Evolutionary conservation across 2,329 filamentous ascomycete species (phyloP).

Genomic region (Fusarium concolor): DNA sequence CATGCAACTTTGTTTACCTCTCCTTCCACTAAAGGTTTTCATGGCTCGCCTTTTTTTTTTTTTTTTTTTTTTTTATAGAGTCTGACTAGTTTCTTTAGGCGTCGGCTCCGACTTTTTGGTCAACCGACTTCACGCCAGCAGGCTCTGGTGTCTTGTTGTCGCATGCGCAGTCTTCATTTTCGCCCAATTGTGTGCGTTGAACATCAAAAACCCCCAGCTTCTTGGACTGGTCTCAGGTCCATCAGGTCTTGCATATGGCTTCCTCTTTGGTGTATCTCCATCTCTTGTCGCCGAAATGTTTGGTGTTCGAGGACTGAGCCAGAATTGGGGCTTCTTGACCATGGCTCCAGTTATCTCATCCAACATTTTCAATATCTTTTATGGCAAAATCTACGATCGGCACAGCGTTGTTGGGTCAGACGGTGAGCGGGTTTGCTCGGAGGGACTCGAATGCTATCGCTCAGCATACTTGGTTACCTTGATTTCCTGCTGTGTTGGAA

Average conservation of each 20-base stretch:
- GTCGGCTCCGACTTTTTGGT: slow-evolving; percentile 93
- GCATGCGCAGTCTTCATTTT: slow-evolving; percentile 81
- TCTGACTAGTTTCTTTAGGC: slow-evolving; percentile 59
- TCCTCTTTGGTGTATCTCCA: slow-evolving; percentile 93
- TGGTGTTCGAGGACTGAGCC: slow-evolving; percentile 86
- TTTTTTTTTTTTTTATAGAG: not conserved
- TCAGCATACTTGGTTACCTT: slow-evolving; percentile 85
- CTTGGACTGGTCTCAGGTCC: slow-evolving; percentile 83
- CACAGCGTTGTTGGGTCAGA: slow-evolving; percentile 77
- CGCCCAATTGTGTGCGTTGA: slow-evolving; percentile 81
- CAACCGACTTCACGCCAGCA: slow-evolving; percentile 80
- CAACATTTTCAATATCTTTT: slow-evolving; percentile 93
- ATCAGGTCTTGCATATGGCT: slow-evolving; percentile 90
- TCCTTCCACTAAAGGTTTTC: too few species aligned
- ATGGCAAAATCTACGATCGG: slow-evolving; percentile 83
- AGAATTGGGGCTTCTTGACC: slow-evolving; percentile 98
- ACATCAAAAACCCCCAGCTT: slow-evolving; percentile 79
- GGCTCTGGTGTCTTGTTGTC: slow-evolving; percentile 89
- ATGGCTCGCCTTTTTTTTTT: too few species aligned
- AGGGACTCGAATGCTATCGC: slow-evolving; percentile 84
- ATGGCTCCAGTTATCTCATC: slow-evolving; percentile 87
- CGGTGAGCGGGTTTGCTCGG: slow-evolving; percentile 78
- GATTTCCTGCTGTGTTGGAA: slow-evolving; percentile 74
- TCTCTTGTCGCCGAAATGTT: slow-evolving; percentile 91
- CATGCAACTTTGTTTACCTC: too few species aligned